Conservation (phyloP, 2,329 filamentous ascomycete species). For the Xylaria digitata region DNA sequence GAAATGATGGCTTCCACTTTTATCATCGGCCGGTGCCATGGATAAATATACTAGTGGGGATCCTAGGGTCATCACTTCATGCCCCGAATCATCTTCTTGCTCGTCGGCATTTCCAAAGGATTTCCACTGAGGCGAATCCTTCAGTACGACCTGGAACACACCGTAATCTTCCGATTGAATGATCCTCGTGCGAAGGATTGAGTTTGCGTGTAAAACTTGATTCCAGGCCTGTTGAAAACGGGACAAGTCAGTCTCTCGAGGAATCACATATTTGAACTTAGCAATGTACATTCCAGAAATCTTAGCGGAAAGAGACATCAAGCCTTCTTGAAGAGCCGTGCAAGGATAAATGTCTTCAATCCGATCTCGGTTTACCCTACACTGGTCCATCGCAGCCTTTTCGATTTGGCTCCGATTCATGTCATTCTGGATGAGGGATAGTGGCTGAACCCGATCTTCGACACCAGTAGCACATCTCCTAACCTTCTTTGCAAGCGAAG, state of each 20-base stretch:
- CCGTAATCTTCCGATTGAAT: conserved; percentile 7
- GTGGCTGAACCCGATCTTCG: neutral
- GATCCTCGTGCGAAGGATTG: conserved; percentile 31
- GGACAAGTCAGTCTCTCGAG: conserved; percentile 11
- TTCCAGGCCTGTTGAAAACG: conserved; percentile 27
- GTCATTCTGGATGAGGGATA: conserved; percentile 7
- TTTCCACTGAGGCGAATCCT: neutral
- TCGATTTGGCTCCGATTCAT: neutral
- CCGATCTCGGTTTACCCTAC: conserved; percentile 13
- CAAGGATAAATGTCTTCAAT: conserved; percentile 48
- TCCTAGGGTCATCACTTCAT: conserved; percentile 16
- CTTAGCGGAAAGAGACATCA: conserved; percentile 43
- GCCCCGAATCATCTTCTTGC: neutral
- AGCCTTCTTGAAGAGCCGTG: conserved; percentile 48
- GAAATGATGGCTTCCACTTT: conserved; percentile 7
- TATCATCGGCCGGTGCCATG: neutral
- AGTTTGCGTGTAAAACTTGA: conserved; percentile 6
- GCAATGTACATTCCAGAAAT: conserved; percentile 43
- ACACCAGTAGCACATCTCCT: no score
- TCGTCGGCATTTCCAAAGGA: conserved; percentile 9
- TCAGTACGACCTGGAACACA: conserved; percentile 31
- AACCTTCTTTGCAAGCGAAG: conserved; percentile 17
- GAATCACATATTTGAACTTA: conserved; percentile 37
- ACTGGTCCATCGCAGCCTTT: conserved; percentile 18
- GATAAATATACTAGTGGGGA: conserved; percentile 19